These are phyloP conservation scores for Typha latifolia DNA, from an alignment of 176 grass and related monocot species.

Conservation along the genomic window DNA sequence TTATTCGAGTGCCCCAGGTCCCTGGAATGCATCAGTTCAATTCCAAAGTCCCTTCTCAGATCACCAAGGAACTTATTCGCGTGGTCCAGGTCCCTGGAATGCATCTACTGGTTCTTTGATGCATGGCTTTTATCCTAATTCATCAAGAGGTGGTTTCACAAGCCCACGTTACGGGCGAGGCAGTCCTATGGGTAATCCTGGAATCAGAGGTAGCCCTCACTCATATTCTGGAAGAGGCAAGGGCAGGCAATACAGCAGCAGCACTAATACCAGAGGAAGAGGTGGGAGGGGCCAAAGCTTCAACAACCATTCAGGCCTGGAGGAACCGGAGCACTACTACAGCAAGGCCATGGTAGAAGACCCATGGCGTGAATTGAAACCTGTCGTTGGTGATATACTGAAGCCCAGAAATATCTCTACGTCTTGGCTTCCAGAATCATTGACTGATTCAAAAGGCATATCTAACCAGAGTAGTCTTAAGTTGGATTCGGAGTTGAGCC, in stretches of 20 bases:
- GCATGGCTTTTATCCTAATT: too few species aligned
- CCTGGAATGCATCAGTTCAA: not conserved
- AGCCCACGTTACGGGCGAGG: too few species aligned
- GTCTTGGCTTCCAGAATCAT: conserved; percentile 21
- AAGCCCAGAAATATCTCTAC: not conserved
- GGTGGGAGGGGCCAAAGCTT: conserved; percentile 15
- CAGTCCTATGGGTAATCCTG: not conserved
- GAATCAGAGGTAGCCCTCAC: conserved; percentile 7
- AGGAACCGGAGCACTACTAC: conserved; percentile 7
- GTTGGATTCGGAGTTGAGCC: conserved; percentile 20
- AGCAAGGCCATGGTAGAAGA: conserved; percentile 26
- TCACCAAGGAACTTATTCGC: not conserved
- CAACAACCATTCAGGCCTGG: not conserved
- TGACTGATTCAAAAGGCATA: conserved; percentile 13
- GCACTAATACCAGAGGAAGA: not conserved
- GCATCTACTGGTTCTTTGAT: not conserved
- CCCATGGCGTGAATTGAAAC: conserved; percentile 22
- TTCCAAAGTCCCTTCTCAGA: conserved; percentile 6
- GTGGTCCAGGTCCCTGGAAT: conserved; percentile 1
- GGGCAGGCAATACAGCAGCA: not conserved
- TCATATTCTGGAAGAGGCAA: conserved; percentile 6
- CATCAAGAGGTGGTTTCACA: too few species aligned
- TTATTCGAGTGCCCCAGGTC: not conserved
- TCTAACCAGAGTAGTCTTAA: conserved; percentile 9
- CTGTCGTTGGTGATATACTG: conserved; percentile 17